A percentile compares a stretch with the other conserved stretches of the same genome.
phyloP scores from a whole-genome alignment of 2,329 filamentous ascomycete genomes.

The Didymella sp. region DNA sequence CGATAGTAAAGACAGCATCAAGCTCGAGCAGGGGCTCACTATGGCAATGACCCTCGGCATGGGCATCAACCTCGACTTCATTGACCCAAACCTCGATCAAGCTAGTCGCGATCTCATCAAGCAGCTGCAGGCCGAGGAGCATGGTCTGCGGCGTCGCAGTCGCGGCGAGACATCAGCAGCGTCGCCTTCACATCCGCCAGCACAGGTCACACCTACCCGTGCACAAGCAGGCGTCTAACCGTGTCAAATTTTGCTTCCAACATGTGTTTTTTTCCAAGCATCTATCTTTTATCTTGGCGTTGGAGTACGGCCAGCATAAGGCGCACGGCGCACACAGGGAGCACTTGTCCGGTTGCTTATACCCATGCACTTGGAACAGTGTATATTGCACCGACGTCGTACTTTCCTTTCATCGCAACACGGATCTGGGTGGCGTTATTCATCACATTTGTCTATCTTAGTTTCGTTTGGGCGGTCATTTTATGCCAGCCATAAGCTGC shows the following conservation, averaged over 20 bases:
- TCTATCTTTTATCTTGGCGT: slow-evolving; percentile 5
- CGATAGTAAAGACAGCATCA: slow-evolving; percentile 38
- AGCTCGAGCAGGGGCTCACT: slow-evolving; percentile 31
- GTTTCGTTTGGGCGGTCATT: neutral
- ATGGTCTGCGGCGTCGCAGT: slow-evolving; percentile 40
- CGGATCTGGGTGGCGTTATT: slow-evolving; percentile 2
- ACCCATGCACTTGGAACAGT: slow-evolving; percentile 37
- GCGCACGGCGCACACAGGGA: slow-evolving; percentile 9
- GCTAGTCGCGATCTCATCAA: slow-evolving; percentile 37
- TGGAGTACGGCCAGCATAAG: slow-evolving; percentile 1
- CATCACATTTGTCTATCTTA: neutral
- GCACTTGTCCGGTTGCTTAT: slow-evolving; percentile 28
- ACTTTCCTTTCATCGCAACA: slow-evolving; percentile 9
- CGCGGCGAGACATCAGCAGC: slow-evolving; percentile 15
- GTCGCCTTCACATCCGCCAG: slow-evolving; percentile 6
- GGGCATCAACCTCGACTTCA: slow-evolving; percentile 30
- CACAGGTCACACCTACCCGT: slow-evolving; percentile 11
- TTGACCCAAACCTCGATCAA: slow-evolving; percentile 36
- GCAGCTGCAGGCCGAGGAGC: slow-evolving; percentile 43
- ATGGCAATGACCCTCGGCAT: slow-evolving; percentile 28
- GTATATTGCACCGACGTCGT: slow-evolving; percentile 27
- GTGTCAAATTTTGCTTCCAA: neutral
- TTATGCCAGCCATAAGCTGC: neutral
- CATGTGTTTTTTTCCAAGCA: slow-evolving; percentile 1
- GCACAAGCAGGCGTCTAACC: slow-evolving; percentile 7